Base-by-base conservation (phyloP, 257 asterid genomes). In the Voacanga thouarsii region DNA sequence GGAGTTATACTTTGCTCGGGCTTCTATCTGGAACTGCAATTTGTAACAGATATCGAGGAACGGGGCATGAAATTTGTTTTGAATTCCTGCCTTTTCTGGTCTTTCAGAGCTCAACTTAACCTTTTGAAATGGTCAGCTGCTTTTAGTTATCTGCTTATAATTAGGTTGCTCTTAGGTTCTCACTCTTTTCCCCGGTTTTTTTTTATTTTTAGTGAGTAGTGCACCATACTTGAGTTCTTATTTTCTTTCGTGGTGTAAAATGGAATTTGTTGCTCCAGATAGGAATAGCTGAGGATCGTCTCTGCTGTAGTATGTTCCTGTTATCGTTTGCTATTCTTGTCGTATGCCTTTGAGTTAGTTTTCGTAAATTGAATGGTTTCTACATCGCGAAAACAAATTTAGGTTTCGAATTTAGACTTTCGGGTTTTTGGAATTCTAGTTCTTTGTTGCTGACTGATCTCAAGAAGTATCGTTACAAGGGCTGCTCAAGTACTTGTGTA, bases 401-500 rank as follows among this genome's bases (percentile, higher is more conserved):
- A 16, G 45, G 1, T 50, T 43, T 77, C 70, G 15, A 44, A 41
- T 24, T 5, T 64, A 11, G 59, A 5, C 37, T 47, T 51, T 71
- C 15, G n/a, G 61, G 49, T 53, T 66, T 30, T 37, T 77, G 30
- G 44, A 43, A 30, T 50, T 51, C 47, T 63, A 30, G 65, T 57
- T 69, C 43, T 61, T 69, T 23, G 30, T 63, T 63, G 45, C 45
- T 49, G 21, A 74, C 41, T 49, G 64, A 75, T 24, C n/a, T 26
- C 71, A n/a, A 65, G 69, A 24, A 33, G 45, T 65, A 33, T n/a
- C 33, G 47, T 16, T 15, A 33, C 12, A 33, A 55, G 41, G 53
- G 24, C 26, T 74, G 66, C 33, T 63, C 30, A 81, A 47, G 72
- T 18, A 23, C 23, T 49, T 75, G 67, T 23, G 26, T 70, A 64